Evolutionary conservation across 495 filamentous ascomycete genomes (phyloP).

Genomic region (Corynascus novoguineensis): DNA sequence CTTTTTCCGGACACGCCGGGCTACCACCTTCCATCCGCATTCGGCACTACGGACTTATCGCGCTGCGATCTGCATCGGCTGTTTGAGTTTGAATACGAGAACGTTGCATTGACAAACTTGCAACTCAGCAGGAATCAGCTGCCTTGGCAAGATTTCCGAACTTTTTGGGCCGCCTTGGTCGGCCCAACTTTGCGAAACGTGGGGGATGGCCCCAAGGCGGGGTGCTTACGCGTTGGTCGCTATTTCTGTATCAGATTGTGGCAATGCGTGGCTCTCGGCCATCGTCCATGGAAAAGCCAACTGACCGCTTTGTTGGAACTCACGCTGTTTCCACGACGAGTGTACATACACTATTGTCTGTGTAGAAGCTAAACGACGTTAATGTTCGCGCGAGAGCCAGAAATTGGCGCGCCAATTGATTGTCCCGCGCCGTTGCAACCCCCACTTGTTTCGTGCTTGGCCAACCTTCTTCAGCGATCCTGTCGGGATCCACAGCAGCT

Average conservation of each 20-base stretch:
- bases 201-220: background rate
- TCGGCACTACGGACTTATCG: background rate
- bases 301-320: background rate
- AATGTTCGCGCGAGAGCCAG: no score
- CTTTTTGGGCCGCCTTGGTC: background rate
- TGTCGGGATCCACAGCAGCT: background rate
- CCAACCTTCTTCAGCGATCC: background rate
- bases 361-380: no score
- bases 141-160: conserved; percentile 8
- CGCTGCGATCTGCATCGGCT: background rate
- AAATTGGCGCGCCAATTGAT: background rate
- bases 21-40: background rate
- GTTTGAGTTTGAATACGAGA: conserved; percentile 4
- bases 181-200: background rate
- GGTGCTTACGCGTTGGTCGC: conserved; percentile 12
- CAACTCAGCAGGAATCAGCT: conserved; percentile 1
- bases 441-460: background rate
- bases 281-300: background rate
- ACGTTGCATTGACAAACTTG: background rate
- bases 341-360: no score
- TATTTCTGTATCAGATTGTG: background rate
- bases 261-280: background rate
- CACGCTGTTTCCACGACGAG: background rate
- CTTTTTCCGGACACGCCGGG: no score
- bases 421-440: background rate